Base-by-base conservation (phyloP, 2,329 filamentous ascomycete species). In the Fusarium virguliforme region DNA sequence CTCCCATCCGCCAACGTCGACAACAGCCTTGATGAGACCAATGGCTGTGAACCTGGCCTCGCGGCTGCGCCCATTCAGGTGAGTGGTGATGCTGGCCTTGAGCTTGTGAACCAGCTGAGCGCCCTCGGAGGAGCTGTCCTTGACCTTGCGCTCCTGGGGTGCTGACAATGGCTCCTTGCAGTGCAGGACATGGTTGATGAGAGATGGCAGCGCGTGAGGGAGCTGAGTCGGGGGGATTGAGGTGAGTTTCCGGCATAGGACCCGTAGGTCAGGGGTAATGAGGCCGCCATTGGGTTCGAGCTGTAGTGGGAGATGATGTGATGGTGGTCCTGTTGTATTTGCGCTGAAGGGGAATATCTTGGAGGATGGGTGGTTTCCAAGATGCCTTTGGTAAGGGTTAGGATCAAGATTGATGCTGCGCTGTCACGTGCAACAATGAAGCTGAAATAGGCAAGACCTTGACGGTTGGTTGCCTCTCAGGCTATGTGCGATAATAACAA, bases 1-100 rank as follows among this genome's bases (percentile, higher is more conserved):
- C 77, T 97, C 94, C 90, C 92, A 94, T 50, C 94, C 94, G 26
- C 94, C 94, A 41, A 92, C 89, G 75, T 98, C 95, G 46, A 97
- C 85, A 5, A 91, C 85, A 4, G 92, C 89, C 82, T 98, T 98
- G 80, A 94, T 88, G 54, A 98, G 82, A 15, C 92, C 90, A 46
- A 93, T 89, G 7, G 91, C 94, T 18, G 91, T 88, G 83, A 95
- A 97, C 75, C 94, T 89, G 46, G 91, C 93, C 74, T 94, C 89
- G 3, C 89, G 79, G 53, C 84, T 93, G 64, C 91, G 91, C 62
- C 95, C 94, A 77, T 93, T 92, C 35, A 98, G 83, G 13, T 98
- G 85, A 12, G 92, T 90, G 2, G 90, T 91, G 65, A 97, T 85
- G 59, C 93, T 90, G 5, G 92, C 94, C 78, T 92, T 94, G 75